Evolutionary conservation across 1,284 basidiomycete genomes (phyloP), one percentile per base, ranked within the genome.

Genomic region (Malassezia obtusa): DNA sequence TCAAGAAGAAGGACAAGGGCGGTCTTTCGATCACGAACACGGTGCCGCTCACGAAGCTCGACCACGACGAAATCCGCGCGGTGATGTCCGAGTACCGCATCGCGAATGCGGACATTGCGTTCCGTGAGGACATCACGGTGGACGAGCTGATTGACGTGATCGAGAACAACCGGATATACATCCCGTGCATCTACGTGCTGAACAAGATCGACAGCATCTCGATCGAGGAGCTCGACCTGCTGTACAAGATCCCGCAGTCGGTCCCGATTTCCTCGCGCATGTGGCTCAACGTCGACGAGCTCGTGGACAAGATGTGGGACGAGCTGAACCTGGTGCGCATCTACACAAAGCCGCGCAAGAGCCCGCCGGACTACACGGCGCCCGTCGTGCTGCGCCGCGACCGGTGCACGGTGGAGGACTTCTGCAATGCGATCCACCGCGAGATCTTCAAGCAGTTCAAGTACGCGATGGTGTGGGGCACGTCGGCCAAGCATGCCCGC

Each of bases 241-340:
- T 99, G 76, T 91, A 77, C 74, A 80, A 77, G 76, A 96, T 98
- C 63, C 94, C 94, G 15, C 83, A 88, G 76, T 89, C 87, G 54
- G 92, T 96, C 6, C 94, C 94, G 4, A 82, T 99, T 71, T 90
- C 87, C 15, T 90, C 88, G 9, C 82, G 82, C 59, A 83, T 89
- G 71, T 98, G 92, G 92, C 80, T 95, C 67, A 98, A 98, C 77
- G 79, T 98, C 65, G 94, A 98, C 75, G 94, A 99, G 75, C 80
- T 98, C 39, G 82, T 88, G 50, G 85, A 89, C 59, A 72, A 71
- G 47, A 75, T 75, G 67, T 76, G 75, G 75, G 54, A 68, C 39
- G 61, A 67, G 44, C 58, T 74, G 8, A 51, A 62, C 52, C 60
- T 69, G 24, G 86, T 89, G 49, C 56, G 74, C 19, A 69, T 78